Percentiles rank a stretch among this genome's conserved stretches.
phyloP scores from a whole-genome alignment of 352 stramenopile genomes.

The Globisporangium abappressorium region DNA sequence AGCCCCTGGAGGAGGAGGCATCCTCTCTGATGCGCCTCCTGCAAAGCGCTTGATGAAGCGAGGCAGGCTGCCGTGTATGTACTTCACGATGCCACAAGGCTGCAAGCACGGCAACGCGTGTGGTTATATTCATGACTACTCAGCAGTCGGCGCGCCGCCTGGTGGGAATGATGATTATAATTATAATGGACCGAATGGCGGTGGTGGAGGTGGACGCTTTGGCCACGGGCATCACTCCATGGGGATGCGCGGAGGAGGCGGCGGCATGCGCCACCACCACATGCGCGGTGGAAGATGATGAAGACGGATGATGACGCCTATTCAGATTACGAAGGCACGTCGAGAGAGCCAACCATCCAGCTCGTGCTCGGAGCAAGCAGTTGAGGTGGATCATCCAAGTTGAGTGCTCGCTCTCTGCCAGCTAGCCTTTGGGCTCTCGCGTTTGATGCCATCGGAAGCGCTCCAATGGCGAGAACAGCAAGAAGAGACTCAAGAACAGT shows the following conservation, averaged over 20 bases:
- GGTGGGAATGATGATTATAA: conserved; percentile 49
- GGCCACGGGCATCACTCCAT: conserved; percentile 25
- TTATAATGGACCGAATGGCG: conserved; percentile 34
- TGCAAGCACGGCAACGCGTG: conserved; percentile 75
- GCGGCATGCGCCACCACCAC: conserved; percentile 38
- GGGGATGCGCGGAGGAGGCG: conserved; percentile 36
- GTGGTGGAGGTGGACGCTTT: conserved; percentile 40
- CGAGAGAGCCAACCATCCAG: background rate
- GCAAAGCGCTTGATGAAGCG: conserved; percentile 49
- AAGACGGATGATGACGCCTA: background rate
- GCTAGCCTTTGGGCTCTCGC: background rate
- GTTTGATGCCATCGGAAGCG: conserved; percentile 5
- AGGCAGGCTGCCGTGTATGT: conserved; percentile 57
- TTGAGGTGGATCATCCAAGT: background rate
- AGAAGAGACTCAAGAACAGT: background rate
- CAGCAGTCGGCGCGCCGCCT: conserved; percentile 18
- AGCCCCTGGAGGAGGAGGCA: conserved; percentile 28
- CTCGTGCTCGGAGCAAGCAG: background rate
- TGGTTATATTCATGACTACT: conserved; percentile 61
- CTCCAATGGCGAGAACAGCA: background rate
- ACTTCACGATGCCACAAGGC: conserved; percentile 57
- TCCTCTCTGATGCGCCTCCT: conserved; percentile 35
- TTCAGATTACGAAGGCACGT: background rate
- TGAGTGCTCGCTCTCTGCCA: background rate
- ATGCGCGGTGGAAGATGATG: conserved; percentile 58